phyloP scores from a whole-genome alignment of 345 rosid genomes.

The Citrus hindsii region DNA sequence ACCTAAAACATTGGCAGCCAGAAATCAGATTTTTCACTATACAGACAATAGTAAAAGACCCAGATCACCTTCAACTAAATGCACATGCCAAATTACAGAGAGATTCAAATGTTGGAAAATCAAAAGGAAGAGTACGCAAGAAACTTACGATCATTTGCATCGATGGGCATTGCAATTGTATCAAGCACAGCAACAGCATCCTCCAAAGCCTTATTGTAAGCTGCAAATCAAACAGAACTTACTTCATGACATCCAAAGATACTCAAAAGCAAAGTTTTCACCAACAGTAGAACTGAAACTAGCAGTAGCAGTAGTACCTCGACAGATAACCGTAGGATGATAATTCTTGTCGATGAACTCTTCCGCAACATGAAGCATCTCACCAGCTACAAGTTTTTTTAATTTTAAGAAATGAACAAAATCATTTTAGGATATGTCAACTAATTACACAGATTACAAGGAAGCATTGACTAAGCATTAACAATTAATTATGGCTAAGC shows the following conservation, averaged over 20 bases:
- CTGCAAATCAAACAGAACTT: constrained; percentile 36
- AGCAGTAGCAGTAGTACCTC: constrained; percentile 44
- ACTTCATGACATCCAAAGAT: not conserved
- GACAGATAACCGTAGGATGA: constrained; percentile 93
- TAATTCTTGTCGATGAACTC: constrained; percentile 83
- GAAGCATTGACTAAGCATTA: not conserved
- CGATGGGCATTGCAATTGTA: constrained; percentile 86
- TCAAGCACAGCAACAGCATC: constrained; percentile 91
- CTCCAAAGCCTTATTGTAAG: constrained; percentile 89
- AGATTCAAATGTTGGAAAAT: not conserved
- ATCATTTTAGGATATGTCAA: not conserved
- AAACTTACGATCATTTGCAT: constrained; percentile 77
- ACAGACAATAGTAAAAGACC: not conserved
- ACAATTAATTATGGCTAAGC: too few relatives aligned
- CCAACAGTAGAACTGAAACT: not conserved
- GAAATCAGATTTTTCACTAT: not conserved
- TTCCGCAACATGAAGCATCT: constrained; percentile 98
- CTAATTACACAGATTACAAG: not conserved
- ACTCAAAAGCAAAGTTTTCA: constrained; percentile 3
- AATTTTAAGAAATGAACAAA: not conserved
- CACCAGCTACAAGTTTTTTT: constrained; percentile 64
- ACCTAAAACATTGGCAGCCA: not conserved
- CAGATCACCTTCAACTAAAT: not conserved
- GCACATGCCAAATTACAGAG: not conserved
- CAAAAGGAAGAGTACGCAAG: not conserved